phyloP scores from a whole-genome alignment of 129 eudicot species.

The Pittosporum tobira region DNA sequence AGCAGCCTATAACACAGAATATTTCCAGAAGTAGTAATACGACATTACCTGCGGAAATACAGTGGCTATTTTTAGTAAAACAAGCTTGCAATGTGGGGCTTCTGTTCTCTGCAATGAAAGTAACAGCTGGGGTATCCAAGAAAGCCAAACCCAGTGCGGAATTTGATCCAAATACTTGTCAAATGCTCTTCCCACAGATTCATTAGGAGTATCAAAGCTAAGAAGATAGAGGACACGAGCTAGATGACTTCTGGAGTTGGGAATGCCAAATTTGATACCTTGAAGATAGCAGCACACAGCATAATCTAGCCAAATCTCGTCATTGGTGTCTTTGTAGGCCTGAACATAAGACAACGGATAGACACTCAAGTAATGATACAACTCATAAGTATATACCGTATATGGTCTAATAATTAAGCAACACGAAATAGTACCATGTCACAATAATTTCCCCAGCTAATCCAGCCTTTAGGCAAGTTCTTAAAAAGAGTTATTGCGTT shows the following conservation, averaged over 20 bases:
- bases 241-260: slow-evolving; percentile 51
- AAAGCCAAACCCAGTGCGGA: slow-evolving; percentile 56
- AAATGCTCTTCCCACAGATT: slow-evolving; percentile 51
- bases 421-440: slow-evolving; percentile 32
- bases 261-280: slow-evolving; percentile 48
- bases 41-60: slow-evolving; percentile 46
- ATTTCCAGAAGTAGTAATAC: not conserved
- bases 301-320: slow-evolving; percentile 56
- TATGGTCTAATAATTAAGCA: not conserved
- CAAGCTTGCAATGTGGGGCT: slow-evolving; percentile 52
- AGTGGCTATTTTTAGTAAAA: slow-evolving; percentile 40
- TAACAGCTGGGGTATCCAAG: slow-evolving; percentile 56
- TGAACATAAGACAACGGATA: too few species aligned
- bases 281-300: slow-evolving; percentile 60
- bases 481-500: slow-evolving; percentile 47
- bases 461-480: slow-evolving; percentile 61
- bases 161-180: slow-evolving; percentile 50
- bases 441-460: slow-evolving; percentile 63
- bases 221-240: slow-evolving; percentile 55
- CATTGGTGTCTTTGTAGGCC: slow-evolving; percentile 50
- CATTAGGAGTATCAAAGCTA: slow-evolving; percentile 47
- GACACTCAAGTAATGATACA: too few species aligned
- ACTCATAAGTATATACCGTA: not conserved
- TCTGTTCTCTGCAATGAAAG: slow-evolving; percentile 52
- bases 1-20: not conserved